A percentile compares a stretch with the other conserved stretches of the same genome.
phyloP scores from a whole-genome alignment of 306 rosid species.

The Mimosa pudica region DNA sequence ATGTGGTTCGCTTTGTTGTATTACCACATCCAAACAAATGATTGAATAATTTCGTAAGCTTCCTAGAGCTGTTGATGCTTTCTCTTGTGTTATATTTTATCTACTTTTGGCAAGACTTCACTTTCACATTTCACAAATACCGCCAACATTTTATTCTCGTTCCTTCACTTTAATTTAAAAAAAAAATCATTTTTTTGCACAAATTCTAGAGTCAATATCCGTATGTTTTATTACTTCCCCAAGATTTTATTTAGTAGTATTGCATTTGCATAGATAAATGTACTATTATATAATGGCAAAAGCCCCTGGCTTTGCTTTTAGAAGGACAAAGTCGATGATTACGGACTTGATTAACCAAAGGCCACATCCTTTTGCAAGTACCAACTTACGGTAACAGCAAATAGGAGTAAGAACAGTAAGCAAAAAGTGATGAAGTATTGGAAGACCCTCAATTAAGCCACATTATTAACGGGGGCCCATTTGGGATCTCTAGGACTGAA shows the following conservation, averaged over 20 bases:
- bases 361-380: conserved; percentile 31
- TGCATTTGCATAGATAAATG: not conserved
- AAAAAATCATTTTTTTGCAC: not conserved
- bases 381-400: conserved; percentile 35
- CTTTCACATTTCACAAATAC: not conserved
- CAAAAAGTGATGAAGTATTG: not conserved
- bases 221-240: conserved; percentile 1
- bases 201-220: conserved; percentile 11
- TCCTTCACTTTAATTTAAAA: conserved; percentile 5
- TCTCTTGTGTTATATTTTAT: conserved; percentile 3
- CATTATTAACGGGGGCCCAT: conserved; percentile 56
- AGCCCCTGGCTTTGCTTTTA: not conserved
- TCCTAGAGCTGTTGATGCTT: not conserved
- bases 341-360: conserved; percentile 21
- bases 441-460: conserved; percentile 18
- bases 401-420: not conserved
- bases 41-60: conserved; percentile 1
- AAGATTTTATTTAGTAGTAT: not conserved
- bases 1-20: not conserved
- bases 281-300: not conserved
- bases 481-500: conserved; percentile 81
- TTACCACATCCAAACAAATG: not conserved
- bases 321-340: conserved; percentile 10
- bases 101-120: conserved; percentile 14
- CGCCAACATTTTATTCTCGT: not conserved